Evolutionary conservation across 192 early-diverging fungal genomes (phyloP).

Genomic region (Coemansia sp.): DNA sequence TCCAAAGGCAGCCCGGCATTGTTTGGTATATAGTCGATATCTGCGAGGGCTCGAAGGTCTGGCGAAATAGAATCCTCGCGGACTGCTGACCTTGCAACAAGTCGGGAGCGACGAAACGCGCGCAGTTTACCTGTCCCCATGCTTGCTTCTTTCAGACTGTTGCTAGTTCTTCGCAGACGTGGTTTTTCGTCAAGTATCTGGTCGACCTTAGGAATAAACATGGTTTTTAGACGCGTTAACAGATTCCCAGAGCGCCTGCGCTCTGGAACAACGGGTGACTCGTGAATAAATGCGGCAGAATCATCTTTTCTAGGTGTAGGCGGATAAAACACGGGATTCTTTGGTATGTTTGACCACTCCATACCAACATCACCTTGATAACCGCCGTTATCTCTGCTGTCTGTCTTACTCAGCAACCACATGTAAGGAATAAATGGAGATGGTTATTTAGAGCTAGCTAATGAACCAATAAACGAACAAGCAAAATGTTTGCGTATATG

Average conservation of each 20-base stretch:
- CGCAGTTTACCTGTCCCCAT: constrained; percentile 5
- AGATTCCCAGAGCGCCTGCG: constrained; percentile 19
- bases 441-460: too few relatives aligned
- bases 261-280: constrained; percentile 1
- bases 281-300: background rate
- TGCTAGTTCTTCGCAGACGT: background rate
- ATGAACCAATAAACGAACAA: too few relatives aligned
- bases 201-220: constrained; percentile 23
- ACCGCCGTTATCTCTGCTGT: background rate
- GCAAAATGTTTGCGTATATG: too few relatives aligned
- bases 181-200: background rate
- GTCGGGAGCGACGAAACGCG: constrained; percentile 15
- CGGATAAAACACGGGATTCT: constrained; percentile 50
- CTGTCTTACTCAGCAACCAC: constrained; percentile 21
- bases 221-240: constrained; percentile 29
- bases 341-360: constrained; percentile 18
- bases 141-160: background rate
- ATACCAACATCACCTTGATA: background rate
- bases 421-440: constrained; percentile 5
- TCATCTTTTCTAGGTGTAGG: constrained; percentile 19
- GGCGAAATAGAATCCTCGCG: constrained; percentile 37
- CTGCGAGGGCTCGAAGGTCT: constrained; percentile 39
- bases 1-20: background rate
- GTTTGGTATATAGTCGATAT: constrained; percentile 15
- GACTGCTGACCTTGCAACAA: constrained; percentile 39